phyloP scores from a whole-genome alignment of 2,329 filamentous ascomycete species.

The Zymoseptoria crescenta region DNA sequence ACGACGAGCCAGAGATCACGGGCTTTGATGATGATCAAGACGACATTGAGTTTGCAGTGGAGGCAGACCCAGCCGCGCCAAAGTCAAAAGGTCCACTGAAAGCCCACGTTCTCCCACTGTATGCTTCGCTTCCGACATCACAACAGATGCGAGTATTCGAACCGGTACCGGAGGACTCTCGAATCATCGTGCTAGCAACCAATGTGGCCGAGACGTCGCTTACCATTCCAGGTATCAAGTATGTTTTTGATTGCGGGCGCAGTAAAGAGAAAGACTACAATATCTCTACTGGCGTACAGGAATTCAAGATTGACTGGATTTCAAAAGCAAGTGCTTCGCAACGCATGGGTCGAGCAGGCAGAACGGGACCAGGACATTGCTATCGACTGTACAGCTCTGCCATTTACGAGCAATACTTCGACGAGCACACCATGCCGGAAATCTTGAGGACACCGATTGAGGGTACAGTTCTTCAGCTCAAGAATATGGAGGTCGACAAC shows the following conservation, averaged over 20 bases:
- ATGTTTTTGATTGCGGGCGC: conserved; percentile 90
- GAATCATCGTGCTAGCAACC: conserved; percentile 83
- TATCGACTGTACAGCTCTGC: conserved; percentile 92
- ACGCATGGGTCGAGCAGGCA: conserved; percentile 83
- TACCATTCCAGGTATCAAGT: conserved; percentile 89
- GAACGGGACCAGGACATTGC: conserved; percentile 92
- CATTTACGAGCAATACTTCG: conserved; percentile 83
- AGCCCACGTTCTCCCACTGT: conserved; percentile 86
- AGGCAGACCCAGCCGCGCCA: conserved; percentile 45
- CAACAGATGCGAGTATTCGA: conserved; percentile 91
- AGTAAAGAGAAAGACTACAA: conserved; percentile 91
- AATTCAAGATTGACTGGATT: conserved; percentile 91
- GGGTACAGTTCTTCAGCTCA: conserved; percentile 80
- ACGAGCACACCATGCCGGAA: conserved; percentile 79
- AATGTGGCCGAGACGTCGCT: conserved; percentile 97
- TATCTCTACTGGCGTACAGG: conserved; percentile 81
- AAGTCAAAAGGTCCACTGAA: conserved; percentile 45
- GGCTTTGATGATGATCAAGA: conserved; percentile 53
- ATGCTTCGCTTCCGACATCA: conserved; percentile 81
- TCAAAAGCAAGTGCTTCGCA: conserved; percentile 95
- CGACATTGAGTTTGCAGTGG: conserved; percentile 44
- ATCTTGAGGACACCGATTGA: conserved; percentile 87
- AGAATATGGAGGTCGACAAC: conserved; percentile 84
- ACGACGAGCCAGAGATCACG: conserved; percentile 54
- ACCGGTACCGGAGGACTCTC: conserved; percentile 65